Conservation (phyloP, 352 stramenopile genomes). For the Phytophthora boehmeriae region DNA sequence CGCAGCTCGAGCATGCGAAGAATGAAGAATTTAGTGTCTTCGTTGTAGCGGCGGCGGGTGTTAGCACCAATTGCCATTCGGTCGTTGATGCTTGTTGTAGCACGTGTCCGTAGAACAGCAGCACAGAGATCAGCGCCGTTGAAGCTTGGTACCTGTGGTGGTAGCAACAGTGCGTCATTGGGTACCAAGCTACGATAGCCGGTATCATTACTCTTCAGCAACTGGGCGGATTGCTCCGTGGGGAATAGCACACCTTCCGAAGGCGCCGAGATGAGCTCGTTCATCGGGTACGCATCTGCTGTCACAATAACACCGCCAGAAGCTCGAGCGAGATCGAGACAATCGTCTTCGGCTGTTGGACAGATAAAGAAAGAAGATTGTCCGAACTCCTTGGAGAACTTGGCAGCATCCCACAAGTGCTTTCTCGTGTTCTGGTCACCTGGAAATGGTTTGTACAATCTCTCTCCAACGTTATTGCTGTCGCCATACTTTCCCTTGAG, state of each 20-base stretch:
- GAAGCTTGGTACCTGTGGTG: slow-evolving; percentile 3
- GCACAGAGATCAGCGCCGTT: slow-evolving; percentile 17
- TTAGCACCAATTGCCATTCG: slow-evolving; percentile 26
- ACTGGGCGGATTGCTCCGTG: slow-evolving; percentile 6
- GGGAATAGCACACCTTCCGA: slow-evolving; percentile 17
- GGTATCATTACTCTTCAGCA: slow-evolving; percentile 3
- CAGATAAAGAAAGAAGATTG: slow-evolving; percentile 55
- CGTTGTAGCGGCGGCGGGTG: slow-evolving; percentile 43
- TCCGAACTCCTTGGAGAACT: slow-evolving; percentile 43
- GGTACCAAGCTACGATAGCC: slow-evolving; percentile 13
- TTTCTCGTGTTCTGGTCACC: slow-evolving; percentile 17
- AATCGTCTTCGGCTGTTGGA: slow-evolving; percentile 61
- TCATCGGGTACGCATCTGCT: slow-evolving; percentile 58
- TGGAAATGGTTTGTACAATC: slow-evolving; percentile 24
- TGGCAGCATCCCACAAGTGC: slow-evolving; percentile 15
- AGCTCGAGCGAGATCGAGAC: slow-evolving; percentile 60
- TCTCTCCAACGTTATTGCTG: slow-evolving; percentile 18
- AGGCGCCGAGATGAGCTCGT: slow-evolving; percentile 40
- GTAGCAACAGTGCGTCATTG: slow-evolving; percentile 13
- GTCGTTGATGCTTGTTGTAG: slow-evolving; percentile 20
- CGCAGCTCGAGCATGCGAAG: slow-evolving; percentile 40
- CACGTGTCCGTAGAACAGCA: slow-evolving; percentile 9
- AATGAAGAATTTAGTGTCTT: slow-evolving; percentile 54
- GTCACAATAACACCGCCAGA: slow-evolving; percentile 50
- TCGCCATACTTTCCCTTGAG: slow-evolving; percentile 10